phyloP scores from a whole-genome alignment of 2,329 filamentous ascomycete species.

The Aspergillus caelatus region DNA sequence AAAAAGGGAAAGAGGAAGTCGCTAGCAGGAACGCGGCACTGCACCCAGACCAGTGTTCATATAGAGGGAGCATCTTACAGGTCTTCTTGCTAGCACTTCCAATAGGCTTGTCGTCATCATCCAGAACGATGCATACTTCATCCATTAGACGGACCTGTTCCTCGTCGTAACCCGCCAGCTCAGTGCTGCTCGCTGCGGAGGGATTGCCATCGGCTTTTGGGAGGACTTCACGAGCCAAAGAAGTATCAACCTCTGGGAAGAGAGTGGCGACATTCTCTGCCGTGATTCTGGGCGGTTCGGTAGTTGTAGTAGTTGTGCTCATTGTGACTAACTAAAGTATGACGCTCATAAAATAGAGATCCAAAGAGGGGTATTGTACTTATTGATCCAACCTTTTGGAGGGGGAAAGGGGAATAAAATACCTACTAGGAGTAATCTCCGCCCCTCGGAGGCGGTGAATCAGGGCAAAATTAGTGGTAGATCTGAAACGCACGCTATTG shows the following conservation, averaged over 20 bases:
- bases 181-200: slow-evolving; percentile 58
- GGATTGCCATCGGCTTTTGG: slow-evolving; percentile 42
- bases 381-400: not conserved
- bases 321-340: slow-evolving; percentile 23
- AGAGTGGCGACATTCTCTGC: slow-evolving; percentile 83
- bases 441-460: not conserved
- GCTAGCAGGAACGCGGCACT: not conserved
- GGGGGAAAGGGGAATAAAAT: slow-evolving; percentile 5
- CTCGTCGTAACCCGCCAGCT: slow-evolving; percentile 89
- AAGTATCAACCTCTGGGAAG: slow-evolving; percentile 78
- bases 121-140: slow-evolving; percentile 95
- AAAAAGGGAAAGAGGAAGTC: not conserved
- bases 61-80: slow-evolving; percentile 61
- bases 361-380: not conserved
- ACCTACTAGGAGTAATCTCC: not conserved
- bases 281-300: slow-evolving; percentile 67
- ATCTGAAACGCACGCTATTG: not conserved
- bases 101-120: slow-evolving; percentile 89
- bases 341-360: not conserved
- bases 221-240: slow-evolving; percentile 55
- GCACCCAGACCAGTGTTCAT: not conserved
- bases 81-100: slow-evolving; percentile 98
- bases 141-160: slow-evolving; percentile 99
- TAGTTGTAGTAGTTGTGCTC: slow-evolving; percentile 53
- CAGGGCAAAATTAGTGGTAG: not conserved